Evolutionary conservation across 805 yeast genomes (phyloP).

Genomic region (Priceomyces haplophilus): DNA sequence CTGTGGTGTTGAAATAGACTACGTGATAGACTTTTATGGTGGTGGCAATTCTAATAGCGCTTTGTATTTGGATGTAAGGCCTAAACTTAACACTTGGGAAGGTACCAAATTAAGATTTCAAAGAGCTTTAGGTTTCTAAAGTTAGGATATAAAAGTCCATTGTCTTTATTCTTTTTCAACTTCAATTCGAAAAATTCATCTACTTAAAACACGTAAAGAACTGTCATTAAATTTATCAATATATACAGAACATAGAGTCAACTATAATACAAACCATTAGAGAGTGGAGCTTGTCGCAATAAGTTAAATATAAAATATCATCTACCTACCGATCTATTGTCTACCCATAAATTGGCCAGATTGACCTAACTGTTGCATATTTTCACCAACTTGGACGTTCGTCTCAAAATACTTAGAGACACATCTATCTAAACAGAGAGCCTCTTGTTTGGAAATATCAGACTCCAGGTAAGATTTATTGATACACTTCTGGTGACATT

Average conservation of each 20-base stretch:
- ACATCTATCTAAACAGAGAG: slow-evolving; percentile 90
- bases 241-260: slow-evolving; percentile 6
- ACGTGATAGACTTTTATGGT: slow-evolving; percentile 88
- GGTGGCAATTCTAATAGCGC: slow-evolving; percentile 48
- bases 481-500: slow-evolving; percentile 87
- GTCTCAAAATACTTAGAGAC: slow-evolving; percentile 93
- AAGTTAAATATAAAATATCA: not conserved
- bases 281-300: not conserved
- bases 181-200: not conserved
- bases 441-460: slow-evolving; percentile 74
- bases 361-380: slow-evolving; percentile 48
- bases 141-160: too few species aligned
- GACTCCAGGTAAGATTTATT: slow-evolving; percentile 62
- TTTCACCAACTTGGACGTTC: slow-evolving; percentile 90
- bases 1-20: slow-evolving; percentile 80
- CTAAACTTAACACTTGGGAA: slow-evolving; percentile 78
- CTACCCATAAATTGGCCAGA: slow-evolving; percentile 47
- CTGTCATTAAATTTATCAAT: slow-evolving; percentile 1
- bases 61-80: slow-evolving; percentile 86
- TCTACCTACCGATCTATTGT: slow-evolving; percentile 16
- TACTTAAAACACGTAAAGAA: not conserved
- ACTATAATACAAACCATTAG: slow-evolving; percentile 3
- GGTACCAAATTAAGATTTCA: slow-evolving; percentile 70
- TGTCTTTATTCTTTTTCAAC: too few species aligned
- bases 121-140: slow-evolving; percentile 55